Percentiles rank a stretch among this genome's conserved stretches.
Conservation (phyloP, 2,329 filamentous ascomycete species). For the Ophiostoma montium region DNA sequence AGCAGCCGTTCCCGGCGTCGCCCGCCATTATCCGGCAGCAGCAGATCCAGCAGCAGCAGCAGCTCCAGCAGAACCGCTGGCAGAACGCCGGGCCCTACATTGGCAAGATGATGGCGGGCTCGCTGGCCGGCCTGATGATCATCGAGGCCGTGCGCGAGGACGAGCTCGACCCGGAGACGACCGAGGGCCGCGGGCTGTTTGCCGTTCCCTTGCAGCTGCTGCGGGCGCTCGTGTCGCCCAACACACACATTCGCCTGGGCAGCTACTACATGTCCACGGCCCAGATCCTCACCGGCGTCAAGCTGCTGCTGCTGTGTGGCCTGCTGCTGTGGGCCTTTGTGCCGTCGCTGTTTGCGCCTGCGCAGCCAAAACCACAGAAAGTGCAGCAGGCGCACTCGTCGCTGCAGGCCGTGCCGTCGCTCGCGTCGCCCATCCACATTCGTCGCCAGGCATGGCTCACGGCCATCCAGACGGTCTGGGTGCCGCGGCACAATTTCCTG, state of each 20-base stretch:
- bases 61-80: slow-evolving; percentile 39
- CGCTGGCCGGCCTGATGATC: slow-evolving; percentile 83
- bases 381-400: slow-evolving; percentile 17
- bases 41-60: slow-evolving; percentile 38
- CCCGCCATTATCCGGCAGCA: slow-evolving; percentile 38
- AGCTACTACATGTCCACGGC: slow-evolving; percentile 35
- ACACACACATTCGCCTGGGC: slow-evolving; percentile 33
- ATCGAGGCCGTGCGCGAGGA: slow-evolving; percentile 63
- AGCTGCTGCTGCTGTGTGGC: slow-evolving; percentile 37
- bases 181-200: slow-evolving; percentile 52
- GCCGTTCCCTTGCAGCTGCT: slow-evolving; percentile 45
- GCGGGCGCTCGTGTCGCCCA: slow-evolving; percentile 26
- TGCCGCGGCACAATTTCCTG: slow-evolving; percentile 74
- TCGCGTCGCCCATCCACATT: slow-evolving; percentile 71
- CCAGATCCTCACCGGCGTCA: slow-evolving; percentile 35
- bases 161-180: slow-evolving; percentile 48
- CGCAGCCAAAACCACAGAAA: slow-evolving; percentile 36
- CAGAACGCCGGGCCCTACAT: slow-evolving; percentile 40
- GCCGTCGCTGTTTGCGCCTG: slow-evolving; percentile 39
- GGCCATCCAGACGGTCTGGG: slow-evolving; percentile 81
- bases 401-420: slow-evolving; percentile 47
- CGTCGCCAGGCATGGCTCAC: slow-evolving; percentile 86
- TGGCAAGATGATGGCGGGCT: slow-evolving; percentile 81
- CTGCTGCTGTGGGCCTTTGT: slow-evolving; percentile 40
- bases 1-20: slow-evolving; percentile 25